Conservation (phyloP, 306 rosid genomes). For the Psophocarpus tetragonolobus region DNA sequence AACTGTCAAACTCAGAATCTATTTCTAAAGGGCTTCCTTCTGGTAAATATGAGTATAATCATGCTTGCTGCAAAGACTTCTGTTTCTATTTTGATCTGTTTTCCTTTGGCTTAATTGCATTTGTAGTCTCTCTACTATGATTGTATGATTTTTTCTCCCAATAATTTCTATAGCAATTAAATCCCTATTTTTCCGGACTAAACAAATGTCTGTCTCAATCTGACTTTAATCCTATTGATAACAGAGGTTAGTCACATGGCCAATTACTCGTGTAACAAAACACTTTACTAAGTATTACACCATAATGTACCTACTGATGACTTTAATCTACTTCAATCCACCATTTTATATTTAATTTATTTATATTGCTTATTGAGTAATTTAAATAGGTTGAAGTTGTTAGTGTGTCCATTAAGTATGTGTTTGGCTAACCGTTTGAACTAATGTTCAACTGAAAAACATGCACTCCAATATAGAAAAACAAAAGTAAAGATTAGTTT, state of each 20-base stretch:
- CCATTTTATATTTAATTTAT: background rate
- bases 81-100: constrained; percentile 10
- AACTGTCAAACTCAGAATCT: constrained; percentile 71
- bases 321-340: background rate
- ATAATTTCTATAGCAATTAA: background rate
- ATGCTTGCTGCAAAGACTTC: constrained; percentile 7
- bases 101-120: constrained; percentile 1
- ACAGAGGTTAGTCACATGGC: background rate
- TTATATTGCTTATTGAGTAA: background rate
- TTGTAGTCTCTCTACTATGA: background rate
- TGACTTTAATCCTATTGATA: background rate
- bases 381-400: background rate
- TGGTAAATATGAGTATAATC: constrained; percentile 42
- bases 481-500: too few relatives aligned
- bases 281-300: background rate
- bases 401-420: background rate
- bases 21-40: constrained; percentile 65
- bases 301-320: background rate
- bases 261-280: background rate
- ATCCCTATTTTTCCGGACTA: background rate
- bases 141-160: background rate
- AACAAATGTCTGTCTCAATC: background rate
- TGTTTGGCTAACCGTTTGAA: too few relatives aligned
- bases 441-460: too few relatives aligned
- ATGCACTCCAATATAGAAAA: too few relatives aligned